Evolutionary conservation across 2,329 filamentous ascomycete species (phyloP).

Genomic region (Trichoderma afroharzianum): DNA sequence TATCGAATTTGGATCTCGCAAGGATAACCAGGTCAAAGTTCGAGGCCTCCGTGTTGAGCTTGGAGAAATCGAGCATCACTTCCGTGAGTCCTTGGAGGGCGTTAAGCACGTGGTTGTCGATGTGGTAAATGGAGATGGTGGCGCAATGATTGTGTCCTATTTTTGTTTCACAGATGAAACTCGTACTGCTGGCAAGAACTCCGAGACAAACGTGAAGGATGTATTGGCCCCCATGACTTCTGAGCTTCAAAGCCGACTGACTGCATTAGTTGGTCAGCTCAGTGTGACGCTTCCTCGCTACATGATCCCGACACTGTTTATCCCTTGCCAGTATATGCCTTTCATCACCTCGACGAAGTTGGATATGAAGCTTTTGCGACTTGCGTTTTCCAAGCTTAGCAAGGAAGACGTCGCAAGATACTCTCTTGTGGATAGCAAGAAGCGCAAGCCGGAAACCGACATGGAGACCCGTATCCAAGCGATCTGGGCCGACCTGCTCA

Average conservation of each 20-base stretch:
- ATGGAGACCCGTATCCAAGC: slow-evolving; percentile 28
- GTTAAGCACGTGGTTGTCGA: slow-evolving; percentile 16
- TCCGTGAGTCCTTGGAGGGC: slow-evolving; percentile 1
- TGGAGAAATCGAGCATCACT: slow-evolving; percentile 20
- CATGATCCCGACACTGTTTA: slow-evolving; percentile 16
- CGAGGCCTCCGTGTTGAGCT: slow-evolving; percentile 23
- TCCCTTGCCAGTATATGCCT: slow-evolving; percentile 15
- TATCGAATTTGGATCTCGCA: slow-evolving; percentile 22
- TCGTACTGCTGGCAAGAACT: background rate
- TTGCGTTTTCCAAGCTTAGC: background rate
- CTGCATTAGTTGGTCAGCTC: slow-evolving; percentile 12
- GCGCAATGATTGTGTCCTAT: slow-evolving; percentile 13
- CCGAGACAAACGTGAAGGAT: background rate
- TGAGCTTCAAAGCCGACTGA: slow-evolving; percentile 3
- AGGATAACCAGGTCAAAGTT: slow-evolving; percentile 25
- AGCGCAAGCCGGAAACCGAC: slow-evolving; percentile 19
- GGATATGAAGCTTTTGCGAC: slow-evolving; percentile 17
- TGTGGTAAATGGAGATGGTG: slow-evolving; percentile 5
- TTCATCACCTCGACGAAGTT: slow-evolving; percentile 17
- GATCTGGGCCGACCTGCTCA: slow-evolving; percentile 28
- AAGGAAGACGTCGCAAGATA: slow-evolving; percentile 19
- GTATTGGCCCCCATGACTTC: slow-evolving; percentile 2
- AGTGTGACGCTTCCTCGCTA: slow-evolving; percentile 12
- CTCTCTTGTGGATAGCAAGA: slow-evolving; percentile 26
- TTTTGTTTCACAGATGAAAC: slow-evolving; percentile 13